Evolutionary conservation across 1,284 basidiomycete species (phyloP).

Genomic region (Sporisorium graminicola): DNA sequence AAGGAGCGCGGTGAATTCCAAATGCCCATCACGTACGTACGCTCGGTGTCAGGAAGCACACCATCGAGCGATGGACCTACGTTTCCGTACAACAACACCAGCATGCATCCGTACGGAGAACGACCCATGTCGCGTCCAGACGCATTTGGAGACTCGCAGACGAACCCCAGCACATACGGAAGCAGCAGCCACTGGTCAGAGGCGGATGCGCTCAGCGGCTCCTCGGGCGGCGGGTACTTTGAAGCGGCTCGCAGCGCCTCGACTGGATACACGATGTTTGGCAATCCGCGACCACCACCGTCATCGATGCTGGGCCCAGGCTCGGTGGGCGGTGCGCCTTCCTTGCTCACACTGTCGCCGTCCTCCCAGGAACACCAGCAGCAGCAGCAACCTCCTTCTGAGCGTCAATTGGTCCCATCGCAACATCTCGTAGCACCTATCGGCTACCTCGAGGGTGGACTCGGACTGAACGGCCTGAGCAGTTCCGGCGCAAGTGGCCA

Average conservation of each 20-base stretch:
- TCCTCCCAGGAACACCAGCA: slow-evolving; percentile 3
- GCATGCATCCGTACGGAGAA: slow-evolving; percentile 37
- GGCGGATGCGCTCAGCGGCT: slow-evolving; percentile 3
- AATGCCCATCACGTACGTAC: slow-evolving; percentile 9
- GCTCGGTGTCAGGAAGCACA: slow-evolving; percentile 9
- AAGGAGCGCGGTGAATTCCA: slow-evolving; percentile 17
- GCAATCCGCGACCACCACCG: neutral
- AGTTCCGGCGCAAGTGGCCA: neutral
- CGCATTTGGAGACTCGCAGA: slow-evolving; percentile 4
- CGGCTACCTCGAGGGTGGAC: slow-evolving; percentile 12
- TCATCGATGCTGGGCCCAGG: slow-evolving; percentile 8
- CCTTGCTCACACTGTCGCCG: slow-evolving; percentile 13
- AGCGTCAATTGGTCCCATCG: slow-evolving; percentile 27
- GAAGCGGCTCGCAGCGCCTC: slow-evolving; percentile 12
- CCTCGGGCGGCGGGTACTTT: slow-evolving; percentile 13
- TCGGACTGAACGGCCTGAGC: slow-evolving; percentile 7
- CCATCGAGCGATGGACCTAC: slow-evolving; percentile 9
- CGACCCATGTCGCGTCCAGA: slow-evolving; percentile 16
- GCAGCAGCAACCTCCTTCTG: neutral
- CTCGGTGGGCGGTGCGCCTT: slow-evolving; percentile 5
- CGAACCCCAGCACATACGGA: slow-evolving; percentile 2
- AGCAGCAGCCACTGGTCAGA: slow-evolving; percentile 29
- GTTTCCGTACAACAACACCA: slow-evolving; percentile 15
- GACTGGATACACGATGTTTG: neutral
- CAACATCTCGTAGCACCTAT: slow-evolving; percentile 27